phyloP scores from a whole-genome alignment of 176 grass and related monocot genomes.

The Bonia amplexicaulis region DNA sequence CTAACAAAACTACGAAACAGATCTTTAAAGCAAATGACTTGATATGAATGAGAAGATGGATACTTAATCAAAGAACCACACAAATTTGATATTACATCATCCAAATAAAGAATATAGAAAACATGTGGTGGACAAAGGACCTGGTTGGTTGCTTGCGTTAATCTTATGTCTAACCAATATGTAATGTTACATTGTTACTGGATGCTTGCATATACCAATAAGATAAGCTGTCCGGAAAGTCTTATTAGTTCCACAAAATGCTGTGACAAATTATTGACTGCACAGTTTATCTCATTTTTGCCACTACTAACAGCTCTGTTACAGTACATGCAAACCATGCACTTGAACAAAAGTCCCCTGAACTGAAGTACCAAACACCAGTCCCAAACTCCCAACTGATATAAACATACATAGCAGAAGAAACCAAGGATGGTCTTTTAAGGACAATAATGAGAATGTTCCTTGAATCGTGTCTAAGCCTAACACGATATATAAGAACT shows the following conservation, averaged over 20 bases:
- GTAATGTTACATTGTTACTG: neutral
- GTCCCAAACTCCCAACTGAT: neutral
- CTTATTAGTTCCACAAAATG: neutral
- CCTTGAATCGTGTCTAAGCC: neutral
- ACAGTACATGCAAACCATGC: neutral
- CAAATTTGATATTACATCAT: neutral
- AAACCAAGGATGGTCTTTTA: neutral
- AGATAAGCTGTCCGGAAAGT: neutral
- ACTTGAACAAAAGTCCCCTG: neutral
- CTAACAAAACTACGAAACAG: neutral
- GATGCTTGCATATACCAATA: neutral
- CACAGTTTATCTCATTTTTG: neutral
- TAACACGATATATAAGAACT: neutral
- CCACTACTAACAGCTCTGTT: neutral
- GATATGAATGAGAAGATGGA: neutral
- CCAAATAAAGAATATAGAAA: neutral
- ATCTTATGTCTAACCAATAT: neutral
- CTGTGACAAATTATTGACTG: neutral
- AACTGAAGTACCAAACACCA: neutral
- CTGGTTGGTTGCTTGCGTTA: neutral
- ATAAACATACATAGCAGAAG: neutral
- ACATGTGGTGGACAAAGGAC: neutral
- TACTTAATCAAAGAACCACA: neutral
- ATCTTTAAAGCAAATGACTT: neutral
- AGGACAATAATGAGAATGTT: neutral